phyloP scores from a whole-genome alignment of 2,329 filamentous ascomycete genomes.

The Fusarium mangiferae region DNA sequence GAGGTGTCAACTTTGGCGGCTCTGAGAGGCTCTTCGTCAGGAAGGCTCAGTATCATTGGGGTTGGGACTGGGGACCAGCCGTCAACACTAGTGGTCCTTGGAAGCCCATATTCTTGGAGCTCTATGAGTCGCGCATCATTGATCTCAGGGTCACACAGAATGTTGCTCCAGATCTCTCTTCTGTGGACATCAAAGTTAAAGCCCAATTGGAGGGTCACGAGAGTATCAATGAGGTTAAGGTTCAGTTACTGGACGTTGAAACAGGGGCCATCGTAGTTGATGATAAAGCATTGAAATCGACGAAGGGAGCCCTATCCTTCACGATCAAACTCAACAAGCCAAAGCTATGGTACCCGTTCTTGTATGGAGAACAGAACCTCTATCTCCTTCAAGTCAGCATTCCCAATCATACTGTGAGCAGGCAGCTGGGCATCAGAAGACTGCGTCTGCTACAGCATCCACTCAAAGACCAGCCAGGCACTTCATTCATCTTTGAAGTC shows the following conservation, averaged over 20 bases:
- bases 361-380: not conserved
- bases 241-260: not conserved
- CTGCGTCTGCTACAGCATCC: not conserved
- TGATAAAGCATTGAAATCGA: fast-evolving
- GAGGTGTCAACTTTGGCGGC: not conserved
- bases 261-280: not conserved
- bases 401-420: not conserved
- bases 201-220: not conserved
- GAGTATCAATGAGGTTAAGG: fast-evolving
- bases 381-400: not conserved
- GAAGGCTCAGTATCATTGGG: slow-evolving; percentile 15
- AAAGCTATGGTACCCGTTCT: not conserved
- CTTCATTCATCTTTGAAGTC: slow-evolving; percentile 2
- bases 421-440: not conserved
- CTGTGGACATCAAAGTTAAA: not conserved
- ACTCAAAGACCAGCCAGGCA: not conserved
- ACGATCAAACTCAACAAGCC: not conserved
- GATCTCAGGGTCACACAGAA: not conserved
- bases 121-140: not conserved
- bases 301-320: fast-evolving
- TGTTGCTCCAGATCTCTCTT: not conserved
- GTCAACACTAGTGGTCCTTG: slow-evolving; percentile 5
- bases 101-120: not conserved
- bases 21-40: not conserved
- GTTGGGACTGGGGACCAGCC: slow-evolving; percentile 12